Base-by-base conservation (phyloP, 257 asterid species). In the Apocynum venetum region DNA sequence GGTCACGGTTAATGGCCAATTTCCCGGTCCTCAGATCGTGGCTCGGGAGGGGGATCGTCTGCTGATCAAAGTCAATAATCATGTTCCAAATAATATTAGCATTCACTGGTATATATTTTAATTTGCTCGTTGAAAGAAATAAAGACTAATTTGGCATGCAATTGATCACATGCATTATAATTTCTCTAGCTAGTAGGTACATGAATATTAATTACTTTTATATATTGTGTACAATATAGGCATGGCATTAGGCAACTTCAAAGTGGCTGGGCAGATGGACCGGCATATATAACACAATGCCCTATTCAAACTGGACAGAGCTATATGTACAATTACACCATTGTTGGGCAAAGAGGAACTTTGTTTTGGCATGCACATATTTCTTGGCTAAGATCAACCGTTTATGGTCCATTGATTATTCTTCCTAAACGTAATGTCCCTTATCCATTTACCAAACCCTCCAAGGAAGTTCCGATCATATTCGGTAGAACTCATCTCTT, bases 191-290 rank as follows among this genome's bases (percentile, higher is more conserved):
- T 0, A 4, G 53, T 49, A 11, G 2, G 11, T 51, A 15, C 14
- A 6, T 53, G 3, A 0, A 3, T 53, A 4, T 53, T 53, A 10
- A 53, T 53, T 53, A 6, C 5, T 53, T 53, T 53, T 25, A 25
- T 25, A 25, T 25, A 4, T 14, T 14, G 17, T 53, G 2, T 15
- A 61, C 15, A 13, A 6, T 40, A 14, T 77, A 88, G 91, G 96
- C 96, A 89, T 67, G 96, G 96, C 10, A 89, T 89, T 17, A 79
- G 93, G 59, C 92, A 87, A 41, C 86, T 89, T 52, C 84, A 85
- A 14, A 87, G 89, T 74, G 93, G 93, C 46, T 90, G 93, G 96
- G 90, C 95, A 0, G 96, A 90, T 49, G 91, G 93, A 31, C 93
- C 91, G 0, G 91, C 93, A 35, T 88, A 90, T 25, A 61, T 90